Evolutionary conservation across 192 early-diverging fungal genomes (phyloP), one percentile per base, ranked within the genome.

Genomic region (Endogone sp.): DNA sequence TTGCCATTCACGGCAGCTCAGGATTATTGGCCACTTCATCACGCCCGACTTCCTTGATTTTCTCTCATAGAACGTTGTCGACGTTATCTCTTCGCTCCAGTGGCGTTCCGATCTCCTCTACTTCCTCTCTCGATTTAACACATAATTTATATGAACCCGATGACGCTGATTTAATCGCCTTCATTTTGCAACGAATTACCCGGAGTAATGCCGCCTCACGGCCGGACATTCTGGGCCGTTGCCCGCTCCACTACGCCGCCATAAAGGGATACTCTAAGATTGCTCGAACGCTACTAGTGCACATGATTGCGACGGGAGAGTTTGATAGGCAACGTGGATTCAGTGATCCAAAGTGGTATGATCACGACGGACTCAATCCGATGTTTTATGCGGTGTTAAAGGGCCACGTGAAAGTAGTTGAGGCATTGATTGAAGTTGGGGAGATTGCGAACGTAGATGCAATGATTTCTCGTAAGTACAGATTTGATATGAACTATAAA

Each of bases 311-410:
- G 3, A 68, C 75, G 16, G 74, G 66, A 1, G 75, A 84, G 56
- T 83, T 79, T 65, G 29, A 55, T 32, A 27, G 29, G 13, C 6
- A 59, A 0, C 32, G 44, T 55, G 75, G 73, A 26, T 85, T 82
- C 70, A 75, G 69, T 0, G 76, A 67, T 63, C 62, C 65, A 26
- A 70, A 68, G 11, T 91, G 89, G 89, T 70, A 79, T n/a, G 89
- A 91, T 63, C 71, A 82, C n/a, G 86, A 91, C 67, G 89, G 87
- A 2, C 81, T 83, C 69, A 86, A 82, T 2, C 89, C 89, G 3
- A 30, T 91, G 2, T 87, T 91, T 60, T 87, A 86, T 49, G 86
- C 85, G 20, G 83, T 89, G 0, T 69, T 85, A 3, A 76, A 76
- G 64, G 85, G 86, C 2, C 73, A 87, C 23, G 71, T 82, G 16